Evolutionary conservation across 331 rosid species (phyloP), one percentile per base, ranked within the genome.

Genomic region (Quercus tomentella): DNA sequence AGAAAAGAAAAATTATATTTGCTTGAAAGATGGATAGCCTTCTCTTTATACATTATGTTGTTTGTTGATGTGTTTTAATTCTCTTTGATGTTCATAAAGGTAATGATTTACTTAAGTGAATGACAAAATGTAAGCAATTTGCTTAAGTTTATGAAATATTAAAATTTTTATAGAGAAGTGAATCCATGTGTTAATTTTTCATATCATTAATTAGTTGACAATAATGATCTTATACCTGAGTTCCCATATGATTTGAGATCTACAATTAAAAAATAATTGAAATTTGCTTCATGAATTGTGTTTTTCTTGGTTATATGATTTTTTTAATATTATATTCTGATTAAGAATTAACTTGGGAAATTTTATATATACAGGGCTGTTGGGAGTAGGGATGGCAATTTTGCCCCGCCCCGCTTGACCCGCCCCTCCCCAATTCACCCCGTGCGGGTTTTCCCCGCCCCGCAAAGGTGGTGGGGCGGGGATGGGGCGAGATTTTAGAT

Each of bases 321-420:
- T 14, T 66, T 66, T 66, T 31, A 7, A 35, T 8, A 33, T 20
- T 22, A 20, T 33, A 21, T 21, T 22, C 43, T 33, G 77, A 58
- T 28, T 56, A 22, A 35, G 12, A 35, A 66, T 55, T 73, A 49
- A 58, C 67, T 73, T 55, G 15, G 20, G 69, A 77, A 30, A 25
- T 69, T 62, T 73, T 79, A 66, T 52, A 68, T 75, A 66, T 52
- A 68, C 85, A 92, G 97, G 88, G 80, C 72, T 77, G 79, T 88
- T 63, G 88, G 91, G 71, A 58, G 79, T 1, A n/a, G n/a, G n/a
- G n/a, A n/a, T n/a, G n/a, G n/a, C n/a, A n/a, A n/a, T n/a, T n/a
- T n/a, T n/a, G n/a, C n/a, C n/a, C n/a, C n/a, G n/a, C n/a, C n/a
- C n/a, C n/a, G n/a, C n/a, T n/a, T n/a, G n/a, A n/a, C n/a, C n/a